Evolutionary conservation across 257 asterid genomes (phyloP).

Genomic region (Salvia splendens): DNA sequence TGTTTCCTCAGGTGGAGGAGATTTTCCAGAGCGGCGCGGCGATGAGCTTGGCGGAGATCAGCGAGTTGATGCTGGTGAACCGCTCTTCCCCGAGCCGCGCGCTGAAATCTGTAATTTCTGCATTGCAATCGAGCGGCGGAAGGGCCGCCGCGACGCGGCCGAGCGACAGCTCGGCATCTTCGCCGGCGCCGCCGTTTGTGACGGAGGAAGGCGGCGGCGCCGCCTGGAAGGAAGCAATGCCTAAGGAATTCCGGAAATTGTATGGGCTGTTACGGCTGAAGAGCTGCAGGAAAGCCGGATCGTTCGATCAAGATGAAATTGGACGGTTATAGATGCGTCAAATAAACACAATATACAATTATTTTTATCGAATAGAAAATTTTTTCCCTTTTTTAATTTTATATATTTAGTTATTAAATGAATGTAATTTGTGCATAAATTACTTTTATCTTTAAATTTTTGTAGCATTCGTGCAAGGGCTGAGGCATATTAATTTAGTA

Average conservation of each 20-base stretch:
- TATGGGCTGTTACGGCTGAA: constrained; percentile 60
- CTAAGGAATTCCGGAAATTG: constrained; percentile 60
- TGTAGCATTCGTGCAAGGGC: neutral
- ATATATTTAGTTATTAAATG: neutral
- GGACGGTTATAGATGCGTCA: constrained; percentile 40
- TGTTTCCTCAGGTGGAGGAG: constrained; percentile 65
- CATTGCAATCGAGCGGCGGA: constrained; percentile 45
- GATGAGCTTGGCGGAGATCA: constrained; percentile 67
- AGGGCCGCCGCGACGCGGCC: constrained; percentile 23
- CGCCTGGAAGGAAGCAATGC: constrained; percentile 59
- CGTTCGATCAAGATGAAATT: constrained; percentile 47
- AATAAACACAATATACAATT: neutral
- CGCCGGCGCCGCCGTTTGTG: constrained; percentile 40
- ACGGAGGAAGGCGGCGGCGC: constrained; percentile 49
- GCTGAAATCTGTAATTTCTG: constrained; percentile 57
- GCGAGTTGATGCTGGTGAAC: constrained; percentile 59
- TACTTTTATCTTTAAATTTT: neutral
- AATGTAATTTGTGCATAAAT: constrained; percentile 9
- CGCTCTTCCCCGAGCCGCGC: constrained; percentile 72
- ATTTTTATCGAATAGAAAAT: neutral
- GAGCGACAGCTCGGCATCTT: constrained; percentile 40
- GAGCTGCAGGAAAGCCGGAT: constrained; percentile 54
- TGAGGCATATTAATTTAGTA: neutral
- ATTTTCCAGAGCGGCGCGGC: constrained; percentile 58
- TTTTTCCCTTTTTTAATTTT: neutral